phyloP scores from a whole-genome alignment of 1,139 yeast species.

The Diutina ranongensis region DNA sequence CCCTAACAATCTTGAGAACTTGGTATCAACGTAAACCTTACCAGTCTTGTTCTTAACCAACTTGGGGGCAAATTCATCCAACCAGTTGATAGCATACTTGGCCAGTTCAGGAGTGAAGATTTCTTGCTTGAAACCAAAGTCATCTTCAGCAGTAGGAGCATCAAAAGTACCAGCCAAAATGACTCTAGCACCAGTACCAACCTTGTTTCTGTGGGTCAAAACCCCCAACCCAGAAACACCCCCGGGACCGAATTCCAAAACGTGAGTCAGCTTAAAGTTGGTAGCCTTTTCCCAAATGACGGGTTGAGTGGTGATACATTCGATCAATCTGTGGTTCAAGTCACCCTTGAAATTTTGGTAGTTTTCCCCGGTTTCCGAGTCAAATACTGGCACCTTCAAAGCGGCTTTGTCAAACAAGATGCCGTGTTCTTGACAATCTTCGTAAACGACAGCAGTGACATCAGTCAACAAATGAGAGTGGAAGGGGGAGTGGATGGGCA shows the following conservation, averaged over 20 bases:
- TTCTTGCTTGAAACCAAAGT: constrained; percentile 93
- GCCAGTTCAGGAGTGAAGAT: constrained; percentile 68
- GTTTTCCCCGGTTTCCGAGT: constrained; percentile 78
- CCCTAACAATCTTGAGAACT: constrained; percentile 83
- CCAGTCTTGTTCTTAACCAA: constrained; percentile 65
- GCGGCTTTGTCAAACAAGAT: constrained; percentile 45
- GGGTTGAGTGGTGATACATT: constrained; percentile 77
- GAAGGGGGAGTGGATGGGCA: constrained; percentile 95
- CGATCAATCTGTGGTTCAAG: constrained; percentile 50
- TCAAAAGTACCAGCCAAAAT: constrained; percentile 90
- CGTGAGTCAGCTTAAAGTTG: constrained; percentile 68
- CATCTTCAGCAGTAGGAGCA: constrained; percentile 47
- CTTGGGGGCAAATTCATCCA: constrained; percentile 76
- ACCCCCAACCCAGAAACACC: constrained; percentile 96
- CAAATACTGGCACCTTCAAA: constrained; percentile 78
- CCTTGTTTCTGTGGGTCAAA: constrained; percentile 92
- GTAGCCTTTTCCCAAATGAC: constrained; percentile 95
- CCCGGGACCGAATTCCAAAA: constrained; percentile 97
- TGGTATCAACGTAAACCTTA: constrained; percentile 79
- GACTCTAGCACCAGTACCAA: constrained; percentile 94
- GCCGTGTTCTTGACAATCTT: constrained; percentile 46
- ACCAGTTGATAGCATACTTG: constrained; percentile 87
- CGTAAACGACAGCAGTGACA: constrained; percentile 55
- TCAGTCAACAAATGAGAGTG: constrained; percentile 77
- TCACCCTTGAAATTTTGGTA: constrained; percentile 30